Evolutionary conservation across 805 yeast genomes (phyloP).

Genomic region (Cyberlindnera galapagoensis): DNA sequence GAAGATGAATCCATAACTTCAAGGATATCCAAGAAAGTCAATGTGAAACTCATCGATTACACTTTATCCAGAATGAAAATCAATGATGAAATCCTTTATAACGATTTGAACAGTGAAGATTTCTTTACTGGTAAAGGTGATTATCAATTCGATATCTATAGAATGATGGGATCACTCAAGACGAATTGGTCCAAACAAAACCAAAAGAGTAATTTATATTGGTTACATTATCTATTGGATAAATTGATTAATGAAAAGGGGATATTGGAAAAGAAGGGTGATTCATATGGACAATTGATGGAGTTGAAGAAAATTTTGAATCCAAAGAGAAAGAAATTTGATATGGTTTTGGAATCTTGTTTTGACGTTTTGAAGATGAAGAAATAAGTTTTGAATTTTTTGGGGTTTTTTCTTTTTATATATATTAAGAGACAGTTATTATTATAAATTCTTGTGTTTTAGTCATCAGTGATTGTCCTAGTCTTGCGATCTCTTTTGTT

Average conservation of each 20-base stretch:
- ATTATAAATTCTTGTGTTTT: too few relatives aligned
- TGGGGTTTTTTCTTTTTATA: too few relatives aligned
- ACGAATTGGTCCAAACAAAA: slow-evolving; percentile 40
- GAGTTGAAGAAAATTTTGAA: slow-evolving; percentile 28
- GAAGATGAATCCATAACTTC: slow-evolving; percentile 10
- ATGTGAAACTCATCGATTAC: slow-evolving; percentile 51
- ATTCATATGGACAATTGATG: slow-evolving; percentile 22
- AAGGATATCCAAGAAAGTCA: slow-evolving; percentile 7
- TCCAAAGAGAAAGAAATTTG: slow-evolving; percentile 26
- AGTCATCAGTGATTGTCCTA: too few relatives aligned
- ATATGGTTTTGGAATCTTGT: slow-evolving; percentile 20
- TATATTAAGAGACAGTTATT: too few relatives aligned
- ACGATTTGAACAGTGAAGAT: slow-evolving; percentile 58
- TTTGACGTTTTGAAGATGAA: slow-evolving; percentile 20
- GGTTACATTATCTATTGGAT: slow-evolving; percentile 59
- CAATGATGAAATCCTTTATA: slow-evolving; percentile 30
- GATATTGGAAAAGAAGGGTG: slow-evolving; percentile 21
- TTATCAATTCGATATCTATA: slow-evolving; percentile 55
- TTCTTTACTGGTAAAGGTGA: slow-evolving; percentile 57
- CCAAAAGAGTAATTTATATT: slow-evolving; percentile 49
- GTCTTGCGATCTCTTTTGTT: too few relatives aligned
- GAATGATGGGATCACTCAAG: slow-evolving; percentile 39
- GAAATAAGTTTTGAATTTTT: too few relatives aligned
- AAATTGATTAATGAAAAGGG: slow-evolving; percentile 39
- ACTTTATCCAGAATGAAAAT: slow-evolving; percentile 46